phyloP scores from a whole-genome alignment of 768 basidiomycete species.

The Sutorius australiensis region DNA sequence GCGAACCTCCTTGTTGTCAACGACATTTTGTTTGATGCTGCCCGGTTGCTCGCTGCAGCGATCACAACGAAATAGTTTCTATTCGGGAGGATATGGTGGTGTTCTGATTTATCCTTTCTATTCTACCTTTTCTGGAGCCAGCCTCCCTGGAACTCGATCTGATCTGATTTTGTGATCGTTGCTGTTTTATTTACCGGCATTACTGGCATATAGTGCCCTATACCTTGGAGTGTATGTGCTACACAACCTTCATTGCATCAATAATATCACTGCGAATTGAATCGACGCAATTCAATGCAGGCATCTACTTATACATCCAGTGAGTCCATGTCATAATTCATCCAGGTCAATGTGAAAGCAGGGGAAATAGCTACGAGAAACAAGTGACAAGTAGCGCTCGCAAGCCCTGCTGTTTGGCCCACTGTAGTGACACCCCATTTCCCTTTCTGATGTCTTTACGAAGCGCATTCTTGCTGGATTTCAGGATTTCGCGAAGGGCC shows the following conservation, averaged over 20 bases:
- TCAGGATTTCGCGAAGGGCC: constrained; percentile 58
- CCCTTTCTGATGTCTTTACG: constrained; percentile 56
- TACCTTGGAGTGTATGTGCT: constrained; percentile 16
- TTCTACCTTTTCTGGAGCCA: constrained; percentile 7
- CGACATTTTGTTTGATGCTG: constrained; percentile 37
- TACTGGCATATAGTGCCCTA: constrained; percentile 18
- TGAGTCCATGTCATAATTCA: neutral
- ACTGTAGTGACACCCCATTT: constrained; percentile 43
- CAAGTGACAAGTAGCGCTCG: constrained; percentile 60
- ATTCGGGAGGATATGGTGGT: neutral
- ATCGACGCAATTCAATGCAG: neutral
- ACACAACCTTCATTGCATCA: constrained; percentile 1
- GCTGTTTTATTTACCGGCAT: constrained; percentile 10
- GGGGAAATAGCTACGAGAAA: constrained; percentile 29
- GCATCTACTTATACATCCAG: neutral
- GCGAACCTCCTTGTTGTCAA: constrained; percentile 35
- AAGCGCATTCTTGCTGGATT: constrained; percentile 57
- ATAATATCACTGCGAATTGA: neutral
- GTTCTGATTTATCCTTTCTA: neutral
- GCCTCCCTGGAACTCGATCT: neutral
- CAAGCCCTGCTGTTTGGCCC: constrained; percentile 63
- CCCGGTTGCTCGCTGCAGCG: constrained; percentile 5
- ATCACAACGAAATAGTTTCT: neutral
- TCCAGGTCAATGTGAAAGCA: neutral
- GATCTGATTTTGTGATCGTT: neutral